These are phyloP conservation scores for Leccinum holopus DNA, from an alignment of 1,284 basidiomycete genomes.

Conservation along the genomic window DNA sequence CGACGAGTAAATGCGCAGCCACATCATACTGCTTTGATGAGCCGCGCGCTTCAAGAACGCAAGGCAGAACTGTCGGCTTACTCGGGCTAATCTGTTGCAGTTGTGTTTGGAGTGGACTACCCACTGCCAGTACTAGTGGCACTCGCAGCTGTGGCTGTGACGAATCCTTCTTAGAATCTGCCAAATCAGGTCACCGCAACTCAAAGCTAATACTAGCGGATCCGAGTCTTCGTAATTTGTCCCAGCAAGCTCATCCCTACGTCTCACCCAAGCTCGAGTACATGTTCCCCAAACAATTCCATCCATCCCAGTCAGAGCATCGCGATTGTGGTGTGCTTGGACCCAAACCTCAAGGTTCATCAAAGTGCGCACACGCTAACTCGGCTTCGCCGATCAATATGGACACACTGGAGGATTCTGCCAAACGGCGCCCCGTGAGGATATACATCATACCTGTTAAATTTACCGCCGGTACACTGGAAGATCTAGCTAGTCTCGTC, in stretches of 20 bases:
- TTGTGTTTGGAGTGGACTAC: neutral
- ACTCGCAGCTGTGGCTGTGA: neutral
- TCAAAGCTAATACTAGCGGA: neutral
- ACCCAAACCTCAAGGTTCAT: constrained; percentile 6
- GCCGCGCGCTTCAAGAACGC: neutral
- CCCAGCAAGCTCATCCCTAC: neutral
- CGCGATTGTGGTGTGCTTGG: neutral
- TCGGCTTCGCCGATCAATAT: constrained; percentile 4
- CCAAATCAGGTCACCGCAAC: neutral
- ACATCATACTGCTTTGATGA: neutral
- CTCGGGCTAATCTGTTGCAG: neutral
- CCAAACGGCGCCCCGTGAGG: constrained; percentile 28
- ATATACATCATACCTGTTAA: constrained; percentile 64
- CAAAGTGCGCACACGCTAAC: constrained; percentile 11
- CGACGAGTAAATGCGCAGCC: neutral
- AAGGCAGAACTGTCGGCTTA: neutral
- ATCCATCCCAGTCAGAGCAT: constrained; percentile 3
- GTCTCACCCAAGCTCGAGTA: neutral
- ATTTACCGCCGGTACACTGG: constrained; percentile 41
- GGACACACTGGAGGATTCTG: constrained; percentile 6
- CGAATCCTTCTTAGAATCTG: neutral
- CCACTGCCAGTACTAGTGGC: too few species aligned
- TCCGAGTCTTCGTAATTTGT: neutral
- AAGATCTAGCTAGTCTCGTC: constrained; percentile 48
- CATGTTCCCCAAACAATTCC: constrained; percentile 16